Conservation (phyloP, 2,329 filamentous ascomycete species). For the Dothistroma septosporum region DNA sequence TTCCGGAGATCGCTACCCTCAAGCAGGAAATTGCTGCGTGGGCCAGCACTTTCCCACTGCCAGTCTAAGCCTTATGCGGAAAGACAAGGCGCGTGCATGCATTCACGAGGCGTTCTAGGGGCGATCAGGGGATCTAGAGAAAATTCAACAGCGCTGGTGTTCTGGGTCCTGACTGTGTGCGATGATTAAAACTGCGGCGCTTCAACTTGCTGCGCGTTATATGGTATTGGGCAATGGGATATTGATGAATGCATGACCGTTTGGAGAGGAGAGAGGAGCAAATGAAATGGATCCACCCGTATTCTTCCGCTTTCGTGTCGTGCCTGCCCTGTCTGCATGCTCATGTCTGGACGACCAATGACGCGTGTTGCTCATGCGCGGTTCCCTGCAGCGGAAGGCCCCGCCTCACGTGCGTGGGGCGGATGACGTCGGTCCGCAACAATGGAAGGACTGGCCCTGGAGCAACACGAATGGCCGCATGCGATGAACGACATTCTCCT, state of each 20-base stretch:
- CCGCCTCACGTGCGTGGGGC: neutral
- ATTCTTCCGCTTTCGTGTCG: neutral
- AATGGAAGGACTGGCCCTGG: neutral
- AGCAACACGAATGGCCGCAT: neutral
- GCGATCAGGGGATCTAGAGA: conserved; percentile 1
- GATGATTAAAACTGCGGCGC: conserved; percentile 15
- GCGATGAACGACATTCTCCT: neutral
- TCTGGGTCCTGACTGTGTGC: conserved; percentile 2
- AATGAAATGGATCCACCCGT: neutral
- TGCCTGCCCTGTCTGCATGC: neutral
- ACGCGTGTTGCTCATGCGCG: neutral
- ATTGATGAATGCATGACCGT: neutral
- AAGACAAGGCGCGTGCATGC: neutral
- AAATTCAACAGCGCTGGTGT: conserved; percentile 16
- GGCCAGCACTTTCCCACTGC: conserved; percentile 88
- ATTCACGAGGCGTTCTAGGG: conserved; percentile 12
- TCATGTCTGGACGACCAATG: neutral
- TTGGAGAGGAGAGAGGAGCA: neutral
- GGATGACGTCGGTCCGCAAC: neutral
- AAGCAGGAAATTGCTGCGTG: conserved; percentile 86
- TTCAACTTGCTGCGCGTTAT: conserved; percentile 18
- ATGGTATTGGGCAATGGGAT: neutral
- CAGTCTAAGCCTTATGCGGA: conserved; percentile 38
- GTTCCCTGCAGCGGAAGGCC: neutral
- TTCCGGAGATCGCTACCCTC: conserved; percentile 69